Percentiles rank a stretch among this genome's conserved stretches.
Conservation (phyloP, 441 rosid genomes). For the Euphorbia corollata region DNA sequence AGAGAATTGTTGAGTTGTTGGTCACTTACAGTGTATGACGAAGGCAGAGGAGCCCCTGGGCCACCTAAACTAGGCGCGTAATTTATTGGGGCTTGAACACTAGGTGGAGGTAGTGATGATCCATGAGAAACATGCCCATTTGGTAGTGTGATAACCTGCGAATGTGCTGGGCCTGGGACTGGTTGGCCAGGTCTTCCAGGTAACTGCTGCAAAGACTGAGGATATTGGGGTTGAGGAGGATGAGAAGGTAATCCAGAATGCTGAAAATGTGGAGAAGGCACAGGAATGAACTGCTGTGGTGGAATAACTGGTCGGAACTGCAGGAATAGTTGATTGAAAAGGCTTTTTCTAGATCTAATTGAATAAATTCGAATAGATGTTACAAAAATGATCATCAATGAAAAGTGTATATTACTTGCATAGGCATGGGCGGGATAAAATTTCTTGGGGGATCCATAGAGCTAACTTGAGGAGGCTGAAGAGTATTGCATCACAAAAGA, state of each 20-base stretch:
- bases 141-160: constrained; percentile 51
- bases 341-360: constrained; percentile 11
- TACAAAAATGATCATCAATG: constrained; percentile 13
- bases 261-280: constrained; percentile 63
- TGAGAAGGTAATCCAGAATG: constrained; percentile 60
- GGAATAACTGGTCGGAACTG: constrained; percentile 54
- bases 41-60: constrained; percentile 45
- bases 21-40: constrained; percentile 56
- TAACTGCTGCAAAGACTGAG: constrained; percentile 52
- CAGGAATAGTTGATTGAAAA: constrained; percentile 15
- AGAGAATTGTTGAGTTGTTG: constrained; percentile 8
- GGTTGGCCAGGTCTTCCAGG: constrained; percentile 58
- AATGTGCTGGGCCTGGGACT: constrained; percentile 39
- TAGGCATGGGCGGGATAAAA: constrained; percentile 56
- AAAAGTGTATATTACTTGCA: constrained; percentile 54
- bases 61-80: constrained; percentile 47
- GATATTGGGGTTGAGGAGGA: constrained; percentile 50
- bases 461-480: constrained; percentile 48
- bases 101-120: constrained; percentile 42
- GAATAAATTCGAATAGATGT: constrained; percentile 7
- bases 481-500: constrained; percentile 26
- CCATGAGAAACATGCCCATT: constrained; percentile 41
- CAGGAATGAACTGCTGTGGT: constrained; percentile 48
- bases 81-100: constrained; percentile 41
- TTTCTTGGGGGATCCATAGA: constrained; percentile 59